Base-by-base conservation (phyloP, 768 basidiomycete species). In the Macrolepiota dolichaula region DNA sequence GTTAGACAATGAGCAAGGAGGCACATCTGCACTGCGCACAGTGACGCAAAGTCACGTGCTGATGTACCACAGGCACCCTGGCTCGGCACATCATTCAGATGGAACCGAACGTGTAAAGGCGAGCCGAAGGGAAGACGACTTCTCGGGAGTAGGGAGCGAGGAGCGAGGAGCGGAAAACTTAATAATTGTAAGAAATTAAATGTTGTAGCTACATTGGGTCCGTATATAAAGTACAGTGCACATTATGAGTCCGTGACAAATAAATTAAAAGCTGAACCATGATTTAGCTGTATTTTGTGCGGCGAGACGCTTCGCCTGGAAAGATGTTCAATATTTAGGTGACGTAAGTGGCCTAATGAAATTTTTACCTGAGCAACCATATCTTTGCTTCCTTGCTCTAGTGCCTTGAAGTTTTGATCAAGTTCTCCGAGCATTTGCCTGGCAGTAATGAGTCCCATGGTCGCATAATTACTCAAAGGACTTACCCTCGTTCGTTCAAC, bases 401-500 rank as follows among this genome's bases (percentile, higher is more conserved):
- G 70, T 0, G 84, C 79, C 55, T 85, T 81, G 65, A 90, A 83
- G 3, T 80, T 80, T 49, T 87, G 83, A 67, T 88, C 84, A 46
- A 89, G 69, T 61, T 85, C 79, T 17, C 78, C 82, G 3, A 89
- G 74, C 73, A 82, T 74, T 74, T 89, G 84, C n/a, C 87, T 89
- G 50, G 32, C 29, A 32, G 15, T 13, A 19, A 22, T 50, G 32
- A 29, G 32, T 50, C 13, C 35, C 32, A 46, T 13, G 5, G 29
- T 35, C 1, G 11, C 29, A 22, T n/a, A 22, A 52, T 35, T 10
- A 10, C 9, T 22, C 29, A 37, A 27, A 17, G 36, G 40, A 50
- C 80, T 37, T 67, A 88, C 88, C 88, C 87, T 72, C 89, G 74
- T 70, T 91, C 87, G 15, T 74, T 74, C 60, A 89, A 64, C 2